Conservation (phyloP, 148 eudicot species). For the Agrostemma githago region DNA sequence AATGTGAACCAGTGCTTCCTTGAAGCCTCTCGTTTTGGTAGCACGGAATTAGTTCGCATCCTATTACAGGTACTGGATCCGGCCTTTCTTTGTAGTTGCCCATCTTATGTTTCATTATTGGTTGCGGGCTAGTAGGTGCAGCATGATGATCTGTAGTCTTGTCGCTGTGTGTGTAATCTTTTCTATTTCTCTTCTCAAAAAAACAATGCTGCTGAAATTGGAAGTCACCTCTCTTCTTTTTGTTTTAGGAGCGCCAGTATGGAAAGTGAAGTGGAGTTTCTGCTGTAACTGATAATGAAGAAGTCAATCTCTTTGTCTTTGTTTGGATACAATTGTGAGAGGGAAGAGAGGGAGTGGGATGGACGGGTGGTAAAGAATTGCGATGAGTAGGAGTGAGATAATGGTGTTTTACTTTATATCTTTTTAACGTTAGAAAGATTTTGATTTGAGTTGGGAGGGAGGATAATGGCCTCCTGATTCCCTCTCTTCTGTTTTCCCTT, state of each 20-base stretch:
- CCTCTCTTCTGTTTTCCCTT: background rate
- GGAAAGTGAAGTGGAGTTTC: background rate
- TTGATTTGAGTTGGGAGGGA: background rate
- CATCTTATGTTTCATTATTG: background rate
- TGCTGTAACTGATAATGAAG: too few species aligned
- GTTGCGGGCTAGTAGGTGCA: background rate
- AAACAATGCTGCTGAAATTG: too few species aligned
- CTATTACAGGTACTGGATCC: slow-evolving; percentile 68
- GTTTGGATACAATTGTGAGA: too few species aligned
- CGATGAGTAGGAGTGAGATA: too few species aligned
- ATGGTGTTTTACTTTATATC: too few species aligned
- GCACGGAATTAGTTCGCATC: slow-evolving; percentile 96
- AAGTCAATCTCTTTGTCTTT: too few species aligned
- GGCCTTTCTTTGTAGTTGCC: slow-evolving; percentile 1
- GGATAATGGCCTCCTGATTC: background rate
- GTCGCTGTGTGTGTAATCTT: background rate
- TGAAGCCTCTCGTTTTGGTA: slow-evolving; percentile 97
- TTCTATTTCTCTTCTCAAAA: background rate
- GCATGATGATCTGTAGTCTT: background rate
- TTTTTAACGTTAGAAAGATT: too few species aligned
- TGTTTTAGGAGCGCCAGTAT: background rate
- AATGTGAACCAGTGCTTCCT: slow-evolving; percentile 98
- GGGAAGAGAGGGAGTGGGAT: too few species aligned
- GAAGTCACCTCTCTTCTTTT: background rate
- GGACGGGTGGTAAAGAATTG: too few species aligned